phyloP scores from a whole-genome alignment of 495 filamentous ascomycete species.

The Arthonia radiata region DNA sequence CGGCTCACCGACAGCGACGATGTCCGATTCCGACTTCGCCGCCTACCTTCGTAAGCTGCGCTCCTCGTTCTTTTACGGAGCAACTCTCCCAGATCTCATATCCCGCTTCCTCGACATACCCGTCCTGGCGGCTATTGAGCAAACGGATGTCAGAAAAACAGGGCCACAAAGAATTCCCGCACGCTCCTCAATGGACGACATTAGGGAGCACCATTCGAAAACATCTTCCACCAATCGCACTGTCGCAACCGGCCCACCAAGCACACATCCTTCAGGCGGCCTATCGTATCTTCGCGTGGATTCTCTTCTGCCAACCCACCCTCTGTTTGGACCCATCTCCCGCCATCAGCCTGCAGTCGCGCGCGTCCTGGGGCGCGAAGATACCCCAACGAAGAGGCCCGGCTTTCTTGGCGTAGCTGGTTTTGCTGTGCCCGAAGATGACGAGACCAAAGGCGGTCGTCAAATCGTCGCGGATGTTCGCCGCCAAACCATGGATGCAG shows the following conservation, averaged over 20 bases:
- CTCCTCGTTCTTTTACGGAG: conserved; percentile 10
- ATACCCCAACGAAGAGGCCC: conserved; percentile 5
- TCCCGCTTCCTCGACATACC: conserved; percentile 29
- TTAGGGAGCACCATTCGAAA: conserved; percentile 17
- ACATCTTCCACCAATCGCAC: conserved; percentile 3
- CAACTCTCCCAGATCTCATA: conserved; percentile 25
- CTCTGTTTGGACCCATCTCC: conserved; percentile 52
- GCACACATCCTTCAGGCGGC: conserved; percentile 80
- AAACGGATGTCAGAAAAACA: conserved; percentile 4
- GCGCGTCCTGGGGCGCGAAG: conserved; percentile 26
- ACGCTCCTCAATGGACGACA: conserved; percentile 2
- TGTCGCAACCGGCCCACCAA: conserved; percentile 34
- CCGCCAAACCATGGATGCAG: background rate
- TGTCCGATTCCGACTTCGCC: too few species aligned
- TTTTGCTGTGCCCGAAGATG: conserved; percentile 20
- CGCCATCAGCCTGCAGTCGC: conserved; percentile 36
- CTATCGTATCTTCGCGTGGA: conserved; percentile 59
- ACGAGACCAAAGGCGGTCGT: conserved; percentile 7
- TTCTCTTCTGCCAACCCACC: conserved; percentile 50
- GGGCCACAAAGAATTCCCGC: conserved; percentile 1
- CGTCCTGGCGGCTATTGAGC: conserved; percentile 4
- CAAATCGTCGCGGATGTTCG: background rate
- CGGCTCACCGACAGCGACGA: too few species aligned
- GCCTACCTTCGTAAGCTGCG: too few species aligned
- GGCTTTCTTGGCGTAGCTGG: conserved; percentile 22